phyloP scores from a whole-genome alignment of 768 basidiomycete species.

The Lactarius hatsudake region DNA sequence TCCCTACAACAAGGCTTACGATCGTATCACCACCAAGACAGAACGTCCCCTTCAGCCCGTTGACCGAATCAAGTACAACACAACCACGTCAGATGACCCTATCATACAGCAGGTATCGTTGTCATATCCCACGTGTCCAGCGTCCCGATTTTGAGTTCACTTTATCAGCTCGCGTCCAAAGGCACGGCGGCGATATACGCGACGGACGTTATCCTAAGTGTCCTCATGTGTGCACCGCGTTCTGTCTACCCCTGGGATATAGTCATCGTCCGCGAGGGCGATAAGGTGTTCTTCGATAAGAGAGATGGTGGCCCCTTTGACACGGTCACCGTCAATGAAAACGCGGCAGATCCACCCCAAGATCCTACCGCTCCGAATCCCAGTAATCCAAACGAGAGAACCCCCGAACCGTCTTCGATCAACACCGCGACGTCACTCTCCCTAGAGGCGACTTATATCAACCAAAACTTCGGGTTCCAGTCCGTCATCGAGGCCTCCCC shows the following conservation, averaged over 20 bases:
- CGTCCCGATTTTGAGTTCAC: slow-evolving; percentile 15
- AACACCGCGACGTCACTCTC: slow-evolving; percentile 93
- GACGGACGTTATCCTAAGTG: slow-evolving; percentile 91
- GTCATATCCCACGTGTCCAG: slow-evolving; percentile 6
- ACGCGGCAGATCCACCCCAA: slow-evolving; percentile 90
- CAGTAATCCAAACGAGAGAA: slow-evolving; percentile 71
- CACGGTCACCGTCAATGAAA: slow-evolving; percentile 97
- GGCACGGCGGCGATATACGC: slow-evolving; percentile 85
- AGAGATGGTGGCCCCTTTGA: slow-evolving; percentile 97
- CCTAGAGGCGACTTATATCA: slow-evolving; percentile 97
- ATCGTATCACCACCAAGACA: slow-evolving; percentile 91
- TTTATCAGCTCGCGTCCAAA: slow-evolving; percentile 66
- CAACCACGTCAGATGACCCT: slow-evolving; percentile 97
- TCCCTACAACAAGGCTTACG: slow-evolving; percentile 91
- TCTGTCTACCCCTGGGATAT: slow-evolving; percentile 99
- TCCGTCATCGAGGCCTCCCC: slow-evolving; percentile 73
- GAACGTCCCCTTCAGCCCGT: slow-evolving; percentile 88
- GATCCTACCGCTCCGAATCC: slow-evolving; percentile 77
- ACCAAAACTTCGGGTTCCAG: slow-evolving; percentile 98
- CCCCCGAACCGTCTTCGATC: slow-evolving; percentile 77
- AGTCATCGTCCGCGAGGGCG: slow-evolving; percentile 88
- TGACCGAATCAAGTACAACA: slow-evolving; percentile 95
- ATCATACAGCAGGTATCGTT: slow-evolving; percentile 80
- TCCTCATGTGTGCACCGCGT: slow-evolving; percentile 93
- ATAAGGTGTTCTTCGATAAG: slow-evolving; percentile 95